Base-by-base conservation (phyloP, 352 stramenopile genomes). In the Nothophytophthora sp. region DNA sequence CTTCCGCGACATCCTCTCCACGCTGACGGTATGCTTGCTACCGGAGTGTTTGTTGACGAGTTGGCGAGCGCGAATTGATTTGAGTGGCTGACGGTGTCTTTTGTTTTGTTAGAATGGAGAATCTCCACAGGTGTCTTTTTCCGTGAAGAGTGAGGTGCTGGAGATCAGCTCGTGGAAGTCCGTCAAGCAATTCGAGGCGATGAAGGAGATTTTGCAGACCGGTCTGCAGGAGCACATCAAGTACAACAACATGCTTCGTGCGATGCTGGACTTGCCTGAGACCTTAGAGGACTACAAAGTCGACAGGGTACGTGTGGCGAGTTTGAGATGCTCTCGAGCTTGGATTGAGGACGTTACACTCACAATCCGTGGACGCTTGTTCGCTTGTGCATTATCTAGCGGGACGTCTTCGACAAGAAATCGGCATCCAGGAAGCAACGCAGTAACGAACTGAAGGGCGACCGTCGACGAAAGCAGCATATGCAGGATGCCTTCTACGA, bases 221-320 rank as follows among this genome's bases (percentile, higher is more conserved):
- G 86, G 83, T 19, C 59, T 96, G 10, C 83, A 94, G 39, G 66
- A 91, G 42, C 86, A 96, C 40, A 86, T 96, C 55, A 94, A 94
- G 65, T 94, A 88, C 64, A 96, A 96, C 61, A 94, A 92, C 50
- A 67, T 76, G n/a, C 64, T 94, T 20, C 83, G 86, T 3, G 47
- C 67, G 27, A 67, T 96, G 35, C 49, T 96, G 25, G 81, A 92
- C 42, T 55, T 96, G 33, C 83, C 83, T 1, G 81, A 92, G 15
- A 89, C 70, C 23, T 48, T 91, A 16, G 86, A 94, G 59, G 80
- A 92, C 39, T 67, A 61, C 22, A 82, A 75, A 41, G 70, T 89
- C 30, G 83, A 92, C 38, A 53, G 81, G 43, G 82, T 93, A 55
- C n/a, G 76, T 74, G 20, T n/a, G 0, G 41, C 22, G 8, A 16